A percentile compares a stretch with the other conserved stretches of the same genome.
These are phyloP conservation scores for Tritrichomonas foetus DNA, from an alignment of 208 protist genomes.

Conservation along the genomic window DNA sequence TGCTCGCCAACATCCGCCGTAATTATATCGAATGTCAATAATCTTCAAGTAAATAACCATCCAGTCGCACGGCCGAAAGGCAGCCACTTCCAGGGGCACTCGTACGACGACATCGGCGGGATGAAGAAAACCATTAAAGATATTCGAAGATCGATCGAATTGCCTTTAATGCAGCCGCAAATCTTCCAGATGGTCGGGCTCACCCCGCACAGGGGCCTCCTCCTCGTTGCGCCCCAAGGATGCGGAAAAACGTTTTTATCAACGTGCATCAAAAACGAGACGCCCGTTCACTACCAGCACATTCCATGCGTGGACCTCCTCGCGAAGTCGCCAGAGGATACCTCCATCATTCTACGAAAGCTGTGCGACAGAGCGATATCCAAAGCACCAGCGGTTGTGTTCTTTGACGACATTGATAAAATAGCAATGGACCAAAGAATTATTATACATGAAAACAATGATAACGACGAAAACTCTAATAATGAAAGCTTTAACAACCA, in stretches of 20 bases:
- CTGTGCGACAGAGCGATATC: background rate
- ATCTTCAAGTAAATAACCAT: background rate
- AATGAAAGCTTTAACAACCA: too few species aligned
- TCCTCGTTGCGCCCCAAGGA: background rate
- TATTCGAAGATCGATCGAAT: background rate
- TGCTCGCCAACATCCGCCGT: background rate
- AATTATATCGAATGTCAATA: background rate
- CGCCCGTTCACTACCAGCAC: background rate
- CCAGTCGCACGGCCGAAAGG: background rate
- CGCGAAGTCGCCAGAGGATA: background rate
- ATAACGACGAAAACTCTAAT: too few species aligned
- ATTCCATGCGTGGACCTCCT: background rate
- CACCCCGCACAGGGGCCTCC: background rate
- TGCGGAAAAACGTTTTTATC: background rate
- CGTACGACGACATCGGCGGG: background rate
- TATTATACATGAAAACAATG: too few species aligned
- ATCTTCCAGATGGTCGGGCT: background rate
- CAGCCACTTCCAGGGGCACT: background rate
- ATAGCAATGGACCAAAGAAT: background rate
- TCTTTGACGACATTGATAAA: constrained; percentile 25
- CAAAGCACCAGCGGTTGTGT: background rate
- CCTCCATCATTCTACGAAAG: background rate
- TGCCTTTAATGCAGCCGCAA: background rate
- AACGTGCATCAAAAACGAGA: background rate
- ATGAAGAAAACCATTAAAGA: background rate